phyloP scores from a whole-genome alignment of 2,329 filamentous ascomycete species.

The Sporothrix protearum region DNA sequence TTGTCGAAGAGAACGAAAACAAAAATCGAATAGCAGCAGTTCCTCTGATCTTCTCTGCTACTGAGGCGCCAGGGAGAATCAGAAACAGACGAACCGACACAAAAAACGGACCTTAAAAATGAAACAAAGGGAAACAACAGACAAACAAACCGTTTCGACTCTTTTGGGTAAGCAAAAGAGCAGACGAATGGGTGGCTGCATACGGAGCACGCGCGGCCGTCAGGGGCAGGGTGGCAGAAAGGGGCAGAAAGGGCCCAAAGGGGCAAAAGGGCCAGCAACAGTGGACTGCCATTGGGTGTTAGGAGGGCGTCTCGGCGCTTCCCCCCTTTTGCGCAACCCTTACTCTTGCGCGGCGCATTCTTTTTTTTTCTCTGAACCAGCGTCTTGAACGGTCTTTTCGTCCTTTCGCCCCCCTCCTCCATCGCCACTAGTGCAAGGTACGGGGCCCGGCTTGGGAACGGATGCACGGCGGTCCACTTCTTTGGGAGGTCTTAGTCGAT shows the following conservation, averaged over 20 bases:
- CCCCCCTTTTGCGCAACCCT: background rate
- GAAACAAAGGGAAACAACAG: conserved; percentile 1
- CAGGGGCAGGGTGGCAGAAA: conserved; percentile 7
- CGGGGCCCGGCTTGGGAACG: conserved; percentile 7
- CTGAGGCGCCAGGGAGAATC: conserved; percentile 3
- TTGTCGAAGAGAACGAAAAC: background rate
- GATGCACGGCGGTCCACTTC: conserved; percentile 14
- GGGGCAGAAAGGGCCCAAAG: background rate
- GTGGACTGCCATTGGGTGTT: background rate
- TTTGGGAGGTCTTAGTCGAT: background rate
- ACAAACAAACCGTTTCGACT: background rate
- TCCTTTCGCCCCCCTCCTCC: background rate
- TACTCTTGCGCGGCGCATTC: background rate
- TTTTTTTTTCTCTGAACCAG: background rate
- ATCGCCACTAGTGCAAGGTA: conserved; percentile 30
- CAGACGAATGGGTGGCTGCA: conserved; percentile 20
- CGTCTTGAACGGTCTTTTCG: background rate
- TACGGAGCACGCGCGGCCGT: conserved; percentile 12
- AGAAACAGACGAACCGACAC: background rate
- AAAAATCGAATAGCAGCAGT: background rate
- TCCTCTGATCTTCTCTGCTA: background rate
- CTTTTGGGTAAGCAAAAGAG: background rate
- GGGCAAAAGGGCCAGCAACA: background rate
- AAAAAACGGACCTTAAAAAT: background rate
- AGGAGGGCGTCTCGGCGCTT: background rate